A percentile compares a stretch with the other conserved stretches of the same genome.
Evolutionary conservation across 352 stramenopile species (phyloP).

Genomic region (Phytophthora idaei): DNA sequence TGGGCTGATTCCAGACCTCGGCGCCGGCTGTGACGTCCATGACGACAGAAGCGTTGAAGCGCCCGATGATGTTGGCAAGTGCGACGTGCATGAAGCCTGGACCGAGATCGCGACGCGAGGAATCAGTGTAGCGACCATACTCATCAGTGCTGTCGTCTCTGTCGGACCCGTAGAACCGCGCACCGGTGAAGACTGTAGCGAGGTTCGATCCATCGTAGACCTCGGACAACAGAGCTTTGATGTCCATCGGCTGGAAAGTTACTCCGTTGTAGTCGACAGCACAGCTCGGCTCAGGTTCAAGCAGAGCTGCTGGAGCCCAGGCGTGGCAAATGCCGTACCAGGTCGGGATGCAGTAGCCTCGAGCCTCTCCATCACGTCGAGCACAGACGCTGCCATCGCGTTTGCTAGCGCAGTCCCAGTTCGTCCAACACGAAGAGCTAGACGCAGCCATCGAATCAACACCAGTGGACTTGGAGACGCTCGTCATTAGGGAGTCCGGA

Average conservation of each 20-base stretch:
- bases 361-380: conserved; percentile 31
- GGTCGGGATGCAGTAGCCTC: conserved; percentile 51
- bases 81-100: conserved; percentile 58
- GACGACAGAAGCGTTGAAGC: conserved; percentile 47
- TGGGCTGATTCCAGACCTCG: conserved; percentile 67
- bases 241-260: conserved; percentile 54
- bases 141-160: conserved; percentile 33
- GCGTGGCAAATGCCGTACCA: conserved; percentile 62
- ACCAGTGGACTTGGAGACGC: conserved; percentile 39
- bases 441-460: conserved; percentile 37
- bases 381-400: conserved; percentile 40
- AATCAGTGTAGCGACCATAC: conserved; percentile 52
- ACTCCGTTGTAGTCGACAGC: conserved; percentile 47
- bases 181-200: conserved; percentile 51
- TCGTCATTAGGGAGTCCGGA: conserved; percentile 39
- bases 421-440: conserved; percentile 32
- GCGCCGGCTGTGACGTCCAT: conserved; percentile 45
- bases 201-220: conserved; percentile 47
- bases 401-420: conserved; percentile 37
- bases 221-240: conserved; percentile 53
- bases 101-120: conserved; percentile 50
- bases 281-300: conserved; percentile 53
- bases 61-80: conserved; percentile 50
- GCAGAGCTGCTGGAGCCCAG: conserved; percentile 43
- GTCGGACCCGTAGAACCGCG: conserved; percentile 39